phyloP scores from a whole-genome alignment of 129 eudicot species.

The Chrysanthemum lavandulifolium region DNA sequence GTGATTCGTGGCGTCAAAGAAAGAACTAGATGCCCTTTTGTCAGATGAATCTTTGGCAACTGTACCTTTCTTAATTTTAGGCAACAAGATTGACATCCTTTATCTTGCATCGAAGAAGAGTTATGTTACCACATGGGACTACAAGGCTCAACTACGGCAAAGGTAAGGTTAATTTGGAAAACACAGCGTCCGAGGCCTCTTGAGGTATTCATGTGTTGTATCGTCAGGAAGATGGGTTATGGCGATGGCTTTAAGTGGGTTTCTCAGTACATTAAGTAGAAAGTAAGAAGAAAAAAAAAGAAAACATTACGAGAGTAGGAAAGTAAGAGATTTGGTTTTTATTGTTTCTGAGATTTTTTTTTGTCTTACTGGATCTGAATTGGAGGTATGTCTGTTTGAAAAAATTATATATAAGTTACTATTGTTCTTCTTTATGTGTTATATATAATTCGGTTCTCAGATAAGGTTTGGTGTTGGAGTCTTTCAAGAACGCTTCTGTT shows the following conservation, averaged over 20 bases:
- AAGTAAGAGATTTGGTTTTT: constrained; percentile 21
- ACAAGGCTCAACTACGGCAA: constrained; percentile 72
- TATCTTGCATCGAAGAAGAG: constrained; percentile 98
- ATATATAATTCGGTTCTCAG: too few species aligned
- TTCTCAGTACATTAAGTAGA: constrained; percentile 90
- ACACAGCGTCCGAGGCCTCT: constrained; percentile 84
- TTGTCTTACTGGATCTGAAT: not conserved
- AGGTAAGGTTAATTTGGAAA: constrained; percentile 79
- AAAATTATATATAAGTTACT: not conserved
- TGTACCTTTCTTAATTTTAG: constrained; percentile 83
- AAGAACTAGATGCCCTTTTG: constrained; percentile 85
- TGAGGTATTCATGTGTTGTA: constrained; percentile 98
- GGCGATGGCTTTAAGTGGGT: constrained; percentile 99
- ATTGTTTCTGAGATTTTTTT: not conserved
- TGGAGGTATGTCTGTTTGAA: constrained; percentile 5
- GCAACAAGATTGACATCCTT: constrained; percentile 86
- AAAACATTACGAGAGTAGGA: not conserved
- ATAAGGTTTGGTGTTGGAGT: too few species aligned
- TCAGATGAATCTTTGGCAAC: constrained; percentile 78
- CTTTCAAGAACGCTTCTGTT: too few species aligned
- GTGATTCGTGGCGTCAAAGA: constrained; percentile 83
- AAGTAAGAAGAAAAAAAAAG: not conserved
- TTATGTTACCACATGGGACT: constrained; percentile 66
- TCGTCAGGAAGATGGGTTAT: constrained; percentile 92
- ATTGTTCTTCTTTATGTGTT: not conserved